phyloP scores from a whole-genome alignment of 2,329 filamentous ascomycete species.

The Monosporascus sp. region DNA sequence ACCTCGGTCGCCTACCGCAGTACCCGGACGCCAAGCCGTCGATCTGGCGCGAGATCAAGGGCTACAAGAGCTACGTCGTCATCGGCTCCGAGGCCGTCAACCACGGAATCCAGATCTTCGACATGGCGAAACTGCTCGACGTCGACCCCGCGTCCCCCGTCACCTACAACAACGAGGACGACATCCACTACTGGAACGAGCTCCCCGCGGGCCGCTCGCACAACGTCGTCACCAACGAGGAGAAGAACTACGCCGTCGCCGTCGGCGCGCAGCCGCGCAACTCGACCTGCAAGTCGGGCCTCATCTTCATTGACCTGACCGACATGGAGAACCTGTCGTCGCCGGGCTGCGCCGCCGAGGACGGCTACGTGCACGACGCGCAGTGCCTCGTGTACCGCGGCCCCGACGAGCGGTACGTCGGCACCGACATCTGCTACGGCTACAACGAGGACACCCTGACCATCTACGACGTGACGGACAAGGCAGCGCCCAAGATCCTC shows the following conservation, averaged over 20 bases:
- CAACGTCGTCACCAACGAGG: conserved; percentile 43
- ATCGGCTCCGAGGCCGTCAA: conserved; percentile 36
- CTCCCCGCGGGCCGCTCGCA: conserved; percentile 39
- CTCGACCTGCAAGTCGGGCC: conserved; percentile 43
- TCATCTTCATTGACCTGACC: conserved; percentile 55
- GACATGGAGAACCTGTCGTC: conserved; percentile 47
- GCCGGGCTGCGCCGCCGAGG: conserved; percentile 48
- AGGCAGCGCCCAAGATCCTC: conserved; percentile 36
- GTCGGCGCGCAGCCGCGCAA: conserved; percentile 34
- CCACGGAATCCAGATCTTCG: conserved; percentile 59
- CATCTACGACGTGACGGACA: conserved; percentile 46
- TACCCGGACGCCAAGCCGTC: conserved; percentile 37
- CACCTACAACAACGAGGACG: conserved; percentile 37
- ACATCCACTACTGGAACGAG: conserved; percentile 35
- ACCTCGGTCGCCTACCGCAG: conserved; percentile 49
- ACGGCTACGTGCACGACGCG: conserved; percentile 58
- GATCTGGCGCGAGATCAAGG: conserved; percentile 49
- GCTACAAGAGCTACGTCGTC: conserved; percentile 31
- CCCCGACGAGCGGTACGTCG: conserved; percentile 39
- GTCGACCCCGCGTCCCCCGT: conserved; percentile 38
- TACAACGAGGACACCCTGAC: conserved; percentile 49
- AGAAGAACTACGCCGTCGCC: conserved; percentile 42
- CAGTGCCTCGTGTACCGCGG: conserved; percentile 53
- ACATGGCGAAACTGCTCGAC: conserved; percentile 52
- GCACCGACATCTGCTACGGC: conserved; percentile 49